Percentiles rank a stretch among this genome's conserved stretches.
Evolutionary conservation across 345 rosid genomes (phyloP).

Genomic region (Salix dunnii): DNA sequence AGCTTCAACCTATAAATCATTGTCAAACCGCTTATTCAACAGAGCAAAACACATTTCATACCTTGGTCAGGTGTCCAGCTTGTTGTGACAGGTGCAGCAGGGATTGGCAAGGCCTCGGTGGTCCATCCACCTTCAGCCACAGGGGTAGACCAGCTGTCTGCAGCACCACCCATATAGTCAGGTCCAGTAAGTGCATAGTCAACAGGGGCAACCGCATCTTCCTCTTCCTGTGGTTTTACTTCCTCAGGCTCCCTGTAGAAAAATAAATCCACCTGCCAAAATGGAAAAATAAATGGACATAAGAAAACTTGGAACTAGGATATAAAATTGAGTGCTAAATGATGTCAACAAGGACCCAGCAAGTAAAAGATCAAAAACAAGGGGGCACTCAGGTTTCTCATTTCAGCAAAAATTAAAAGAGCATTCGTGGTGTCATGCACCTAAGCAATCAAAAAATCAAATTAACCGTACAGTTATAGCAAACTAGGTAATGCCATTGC

Average conservation of each 20-base stretch:
- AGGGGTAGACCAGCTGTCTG: conserved; percentile 49
- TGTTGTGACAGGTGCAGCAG: conserved; percentile 47
- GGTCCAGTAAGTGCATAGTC: conserved; percentile 28
- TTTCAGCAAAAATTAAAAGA: background rate
- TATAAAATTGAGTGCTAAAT: background rate
- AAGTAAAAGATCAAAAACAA: background rate
- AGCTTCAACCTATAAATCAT: background rate
- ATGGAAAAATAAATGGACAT: background rate
- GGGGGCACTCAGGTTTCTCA: background rate
- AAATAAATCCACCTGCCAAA: conserved; percentile 23
- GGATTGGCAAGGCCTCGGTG: conserved; percentile 39
- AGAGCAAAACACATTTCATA: background rate
- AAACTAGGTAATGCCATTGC: no score
- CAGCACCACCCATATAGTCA: conserved; percentile 29
- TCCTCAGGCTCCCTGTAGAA: conserved; percentile 30
- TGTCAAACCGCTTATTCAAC: background rate
- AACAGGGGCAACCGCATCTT: conserved; percentile 20
- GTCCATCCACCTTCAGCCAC: conserved; percentile 58
- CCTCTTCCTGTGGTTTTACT: conserved; percentile 30
- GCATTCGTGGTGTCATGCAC: no score
- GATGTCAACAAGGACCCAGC: background rate
- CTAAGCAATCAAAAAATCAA: no score
- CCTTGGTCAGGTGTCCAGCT: conserved; percentile 39
- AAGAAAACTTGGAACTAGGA: background rate
- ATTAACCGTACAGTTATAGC: no score